Conservation (phyloP, 1,139 yeast genomes). For the Yamadazyma sp. region DNA sequence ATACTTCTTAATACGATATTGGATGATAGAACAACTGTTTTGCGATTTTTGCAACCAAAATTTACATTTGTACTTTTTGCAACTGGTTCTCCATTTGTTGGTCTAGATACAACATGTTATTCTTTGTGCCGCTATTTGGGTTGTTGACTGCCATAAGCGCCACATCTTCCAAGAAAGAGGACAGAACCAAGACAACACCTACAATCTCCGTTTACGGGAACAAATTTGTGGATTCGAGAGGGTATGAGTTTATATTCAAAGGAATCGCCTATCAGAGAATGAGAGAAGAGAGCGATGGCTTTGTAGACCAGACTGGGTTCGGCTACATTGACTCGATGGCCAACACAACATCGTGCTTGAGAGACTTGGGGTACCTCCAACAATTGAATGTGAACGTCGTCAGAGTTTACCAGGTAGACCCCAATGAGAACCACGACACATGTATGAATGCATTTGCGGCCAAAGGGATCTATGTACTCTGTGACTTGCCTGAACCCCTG, state of each 20-base stretch:
- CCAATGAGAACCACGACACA: slow-evolving; percentile 48
- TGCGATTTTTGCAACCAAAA: slow-evolving; percentile 1
- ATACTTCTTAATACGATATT: no score
- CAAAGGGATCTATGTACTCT: slow-evolving; percentile 56
- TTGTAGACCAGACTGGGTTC: slow-evolving; percentile 15
- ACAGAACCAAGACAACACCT: background rate
- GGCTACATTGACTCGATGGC: slow-evolving; percentile 57
- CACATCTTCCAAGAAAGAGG: background rate
- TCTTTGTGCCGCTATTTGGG: background rate
- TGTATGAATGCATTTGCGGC: slow-evolving; percentile 55
- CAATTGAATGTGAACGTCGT: slow-evolving; percentile 53
- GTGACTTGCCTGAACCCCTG: slow-evolving; percentile 57
- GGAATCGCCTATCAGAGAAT: slow-evolving; percentile 62
- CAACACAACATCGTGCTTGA: slow-evolving; percentile 42
- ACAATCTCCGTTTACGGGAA: slow-evolving; percentile 29
- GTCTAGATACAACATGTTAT: background rate
- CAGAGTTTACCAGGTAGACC: slow-evolving; percentile 56
- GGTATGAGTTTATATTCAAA: slow-evolving; percentile 53
- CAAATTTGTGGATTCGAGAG: slow-evolving; percentile 45
- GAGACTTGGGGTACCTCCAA: slow-evolving; percentile 50
- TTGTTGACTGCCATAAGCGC: background rate
- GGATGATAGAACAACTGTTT: background rate
- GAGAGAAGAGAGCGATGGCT: slow-evolving; percentile 30
- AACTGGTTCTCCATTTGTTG: no score
- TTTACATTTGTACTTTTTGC: no score